Percentiles rank a stretch among this genome's conserved stretches.
phyloP scores from a whole-genome alignment of 2,329 filamentous ascomycete species.

The Diaporthe sp. region DNA sequence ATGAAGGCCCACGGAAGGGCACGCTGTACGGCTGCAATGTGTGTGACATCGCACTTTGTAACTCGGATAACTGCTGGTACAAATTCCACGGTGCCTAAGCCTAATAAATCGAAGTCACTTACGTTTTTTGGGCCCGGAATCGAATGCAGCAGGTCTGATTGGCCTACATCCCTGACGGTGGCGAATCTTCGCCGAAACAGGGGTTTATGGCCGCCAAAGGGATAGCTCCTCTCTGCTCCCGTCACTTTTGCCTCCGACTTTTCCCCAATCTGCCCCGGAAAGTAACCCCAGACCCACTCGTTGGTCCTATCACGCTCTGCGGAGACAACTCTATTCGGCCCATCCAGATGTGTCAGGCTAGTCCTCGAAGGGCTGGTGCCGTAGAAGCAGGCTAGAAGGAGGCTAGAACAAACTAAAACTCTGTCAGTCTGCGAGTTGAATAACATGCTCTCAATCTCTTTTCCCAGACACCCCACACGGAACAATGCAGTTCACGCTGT shows the following conservation, averaged over 20 bases:
- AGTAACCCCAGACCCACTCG: conserved; percentile 19
- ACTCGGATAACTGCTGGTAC: too few species aligned
- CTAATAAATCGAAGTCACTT: too few species aligned
- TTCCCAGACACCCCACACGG: not conserved
- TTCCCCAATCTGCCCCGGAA: conserved; percentile 27
- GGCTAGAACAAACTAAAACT: not conserved
- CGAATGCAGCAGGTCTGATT: too few species aligned
- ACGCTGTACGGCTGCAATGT: too few species aligned
- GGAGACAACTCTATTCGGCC: conserved; percentile 5
- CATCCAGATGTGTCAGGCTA: conserved; percentile 21
- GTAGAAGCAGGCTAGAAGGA: not conserved
- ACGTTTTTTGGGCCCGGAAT: too few species aligned
- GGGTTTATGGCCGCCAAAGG: too few species aligned
- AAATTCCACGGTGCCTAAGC: too few species aligned
- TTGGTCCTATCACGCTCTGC: conserved; percentile 9
- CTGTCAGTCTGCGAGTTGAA: not conserved
- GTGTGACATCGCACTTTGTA: too few species aligned
- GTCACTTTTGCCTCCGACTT: conserved; percentile 16
- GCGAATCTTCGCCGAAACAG: too few species aligned
- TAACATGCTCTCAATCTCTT: not conserved
- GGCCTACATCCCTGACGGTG: too few species aligned
- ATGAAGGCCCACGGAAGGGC: too few species aligned
- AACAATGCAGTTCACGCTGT: not conserved
- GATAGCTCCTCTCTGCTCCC: not conserved
- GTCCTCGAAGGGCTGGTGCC: conserved; percentile 1